Conservation (phyloP, 805 yeast genomes). For the Isabelozyma rhagii region DNA sequence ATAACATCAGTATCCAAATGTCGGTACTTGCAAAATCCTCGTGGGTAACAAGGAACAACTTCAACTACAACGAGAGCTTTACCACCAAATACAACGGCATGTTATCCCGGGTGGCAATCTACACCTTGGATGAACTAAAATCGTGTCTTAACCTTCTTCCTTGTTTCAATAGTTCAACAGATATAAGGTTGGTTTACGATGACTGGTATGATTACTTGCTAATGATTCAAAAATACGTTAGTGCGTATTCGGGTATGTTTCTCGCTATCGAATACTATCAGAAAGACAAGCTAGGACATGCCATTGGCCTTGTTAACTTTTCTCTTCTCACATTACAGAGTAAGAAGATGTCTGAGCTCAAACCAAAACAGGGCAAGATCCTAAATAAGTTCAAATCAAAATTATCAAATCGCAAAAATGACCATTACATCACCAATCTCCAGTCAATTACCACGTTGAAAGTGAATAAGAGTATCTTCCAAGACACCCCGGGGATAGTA, state of each 20-base stretch:
- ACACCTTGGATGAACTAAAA: conserved; percentile 30
- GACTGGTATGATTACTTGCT: conserved; percentile 29
- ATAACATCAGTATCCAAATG: conserved; percentile 33
- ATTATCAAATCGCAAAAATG: conserved; percentile 27
- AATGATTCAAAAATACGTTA: conserved; percentile 30
- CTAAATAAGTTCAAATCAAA: conserved; percentile 20
- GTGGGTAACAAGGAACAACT: conserved; percentile 30
- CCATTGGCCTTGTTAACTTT: conserved; percentile 42
- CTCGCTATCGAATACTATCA: conserved; percentile 45
- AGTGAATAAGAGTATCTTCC: conserved; percentile 33
- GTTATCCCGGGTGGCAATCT: conserved; percentile 44
- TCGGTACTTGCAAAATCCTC: conserved; percentile 36
- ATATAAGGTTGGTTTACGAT: background rate
- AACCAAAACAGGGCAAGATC: conserved; percentile 9
- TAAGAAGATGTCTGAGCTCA: conserved; percentile 16
- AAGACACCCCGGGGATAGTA: conserved; percentile 29
- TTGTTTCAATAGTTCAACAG: background rate
- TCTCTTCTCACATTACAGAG: conserved; percentile 35
- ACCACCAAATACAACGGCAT: conserved; percentile 32
- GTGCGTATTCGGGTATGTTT: conserved; percentile 44
- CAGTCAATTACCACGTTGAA: conserved; percentile 33
- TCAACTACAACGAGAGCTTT: conserved; percentile 15
- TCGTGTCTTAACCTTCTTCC: conserved; percentile 17
- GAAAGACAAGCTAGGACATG: conserved; percentile 42
- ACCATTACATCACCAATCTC: conserved; percentile 25